Evolutionary conservation across 2,329 filamentous ascomycete species (phyloP), one percentile per base, ranked within the genome.

Genomic region (Periconia macrospinosa): DNA sequence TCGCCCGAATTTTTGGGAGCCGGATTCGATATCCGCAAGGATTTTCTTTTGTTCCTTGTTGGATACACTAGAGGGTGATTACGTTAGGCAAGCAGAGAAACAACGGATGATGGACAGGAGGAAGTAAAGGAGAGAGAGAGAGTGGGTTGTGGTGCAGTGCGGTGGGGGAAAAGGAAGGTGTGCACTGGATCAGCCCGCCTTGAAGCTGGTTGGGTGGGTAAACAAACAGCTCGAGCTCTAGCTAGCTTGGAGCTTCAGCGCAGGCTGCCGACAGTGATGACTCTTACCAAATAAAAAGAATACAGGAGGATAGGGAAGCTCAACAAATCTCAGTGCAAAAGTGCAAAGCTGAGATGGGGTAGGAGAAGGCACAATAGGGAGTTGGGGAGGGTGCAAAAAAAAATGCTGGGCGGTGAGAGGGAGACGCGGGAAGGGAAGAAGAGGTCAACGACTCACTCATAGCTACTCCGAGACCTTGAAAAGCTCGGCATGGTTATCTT

Each of bases 21-120:
- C 70, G 47, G 71, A 68, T 57, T 71, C 62, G 62, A 75, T 73
- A 52, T 75, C 72, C 50, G 67, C 66, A 58, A 72, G 65, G 54
- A 73, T 72, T 66, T 73, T 67, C 64, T 73, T 73, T 59, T 73
- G 68, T 65, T 72, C 71, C 62, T 66, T 67, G 49, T 62, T 55
- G 30, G 68, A 63, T 50, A 59, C 67, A 65, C 70, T 73, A 60
- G 13, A n/a, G 27, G 27, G 33, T 14, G 20, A 57, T 64, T 50
- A 17, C 3, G 64, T 54, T 17, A 43, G 50, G 20, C 20, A 41
- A 45, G 47, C 49, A 41, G 41, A 40, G 23, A 51, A 54, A 30
- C 44, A 45, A 44, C 27, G 30, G 2, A 40, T 19, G 27, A 6
- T 30, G 35, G 30, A 43, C 30, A 19, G 33, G 33, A 13, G 33